Percentiles rank a stretch among this genome's conserved stretches.
These are phyloP conservation scores for Morella rubra DNA, from an alignment of 306 rosid species.

Conservation along the genomic window DNA sequence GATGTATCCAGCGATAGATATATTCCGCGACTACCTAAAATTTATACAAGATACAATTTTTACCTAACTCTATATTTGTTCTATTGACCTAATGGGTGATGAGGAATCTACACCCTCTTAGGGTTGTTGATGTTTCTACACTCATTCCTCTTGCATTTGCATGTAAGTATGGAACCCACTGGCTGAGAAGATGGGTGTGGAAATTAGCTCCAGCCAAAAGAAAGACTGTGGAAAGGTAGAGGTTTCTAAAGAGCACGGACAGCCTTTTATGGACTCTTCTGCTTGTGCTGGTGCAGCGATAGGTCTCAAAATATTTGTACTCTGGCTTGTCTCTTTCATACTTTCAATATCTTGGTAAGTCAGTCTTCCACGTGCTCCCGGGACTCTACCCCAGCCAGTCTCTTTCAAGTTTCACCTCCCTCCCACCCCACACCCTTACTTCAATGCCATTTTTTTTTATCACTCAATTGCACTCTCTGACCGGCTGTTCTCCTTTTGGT, in stretches of 20 bases:
- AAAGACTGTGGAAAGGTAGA: not conserved
- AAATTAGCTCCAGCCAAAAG: not conserved
- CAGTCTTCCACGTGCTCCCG: slow-evolving; percentile 78
- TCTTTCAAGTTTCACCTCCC: not conserved
- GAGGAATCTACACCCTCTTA: too few species aligned
- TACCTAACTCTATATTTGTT: too few species aligned
- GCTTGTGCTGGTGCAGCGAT: not conserved
- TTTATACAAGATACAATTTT: too few species aligned
- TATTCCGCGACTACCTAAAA: too few species aligned
- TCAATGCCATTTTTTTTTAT: slow-evolving; percentile 19
- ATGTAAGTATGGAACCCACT: not conserved
- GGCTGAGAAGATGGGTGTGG: not conserved
- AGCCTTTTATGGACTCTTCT: not conserved
- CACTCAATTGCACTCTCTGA: slow-evolving; percentile 37
- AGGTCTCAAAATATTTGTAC: not conserved
- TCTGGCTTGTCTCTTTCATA: slow-evolving; percentile 33
- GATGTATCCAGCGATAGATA: too few species aligned
- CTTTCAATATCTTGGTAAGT: slow-evolving; percentile 26
- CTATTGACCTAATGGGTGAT: too few species aligned
- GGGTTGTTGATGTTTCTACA: slow-evolving; percentile 18
- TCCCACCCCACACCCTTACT: slow-evolving; percentile 1
- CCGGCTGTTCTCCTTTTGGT: slow-evolving; percentile 13
- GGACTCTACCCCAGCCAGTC: slow-evolving; percentile 34
- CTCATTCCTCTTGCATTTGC: not conserved
- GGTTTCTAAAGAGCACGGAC: not conserved